These are phyloP conservation scores for Tulasnella sp. DNA, from an alignment of 768 basidiomycete species.

Conservation along the genomic window DNA sequence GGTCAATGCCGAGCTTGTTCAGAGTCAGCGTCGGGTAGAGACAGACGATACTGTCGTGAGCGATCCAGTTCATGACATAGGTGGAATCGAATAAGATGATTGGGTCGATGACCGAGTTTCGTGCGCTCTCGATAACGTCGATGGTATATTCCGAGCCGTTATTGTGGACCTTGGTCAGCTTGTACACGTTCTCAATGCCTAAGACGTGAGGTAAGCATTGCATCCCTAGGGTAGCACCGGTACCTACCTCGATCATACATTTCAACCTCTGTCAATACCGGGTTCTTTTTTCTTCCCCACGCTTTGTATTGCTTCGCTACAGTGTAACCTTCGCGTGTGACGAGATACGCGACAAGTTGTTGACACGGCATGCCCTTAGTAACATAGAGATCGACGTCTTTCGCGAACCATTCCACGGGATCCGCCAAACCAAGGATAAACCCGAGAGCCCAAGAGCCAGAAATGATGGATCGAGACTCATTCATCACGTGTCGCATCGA, in stretches of 20 bases:
- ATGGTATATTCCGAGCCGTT: not conserved
- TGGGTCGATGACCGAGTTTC: not conserved
- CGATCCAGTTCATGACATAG: not conserved
- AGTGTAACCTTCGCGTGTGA: not conserved
- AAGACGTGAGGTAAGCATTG: no score
- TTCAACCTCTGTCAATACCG: not conserved
- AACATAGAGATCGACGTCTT: not conserved
- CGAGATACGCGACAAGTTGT: not conserved
- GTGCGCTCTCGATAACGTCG: not conserved
- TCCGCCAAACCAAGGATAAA: not conserved
- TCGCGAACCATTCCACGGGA: not conserved
- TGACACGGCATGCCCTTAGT: not conserved
- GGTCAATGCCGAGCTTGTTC: not conserved
- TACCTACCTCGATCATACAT: not conserved
- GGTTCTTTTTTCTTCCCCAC: not conserved
- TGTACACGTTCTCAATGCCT: not conserved
- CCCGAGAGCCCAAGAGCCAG: not conserved
- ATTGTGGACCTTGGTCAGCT: not conserved
- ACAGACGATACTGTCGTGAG: not conserved
- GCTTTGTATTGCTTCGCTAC: not conserved
- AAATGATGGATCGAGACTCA: conserved; percentile 19
- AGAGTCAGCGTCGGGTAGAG: not conserved
- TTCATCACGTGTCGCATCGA: not conserved
- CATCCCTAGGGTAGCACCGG: not conserved
- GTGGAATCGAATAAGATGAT: not conserved